Base-by-base conservation (phyloP, 2,329 filamentous ascomycete species). In the Lecanosticta acicola region DNA sequence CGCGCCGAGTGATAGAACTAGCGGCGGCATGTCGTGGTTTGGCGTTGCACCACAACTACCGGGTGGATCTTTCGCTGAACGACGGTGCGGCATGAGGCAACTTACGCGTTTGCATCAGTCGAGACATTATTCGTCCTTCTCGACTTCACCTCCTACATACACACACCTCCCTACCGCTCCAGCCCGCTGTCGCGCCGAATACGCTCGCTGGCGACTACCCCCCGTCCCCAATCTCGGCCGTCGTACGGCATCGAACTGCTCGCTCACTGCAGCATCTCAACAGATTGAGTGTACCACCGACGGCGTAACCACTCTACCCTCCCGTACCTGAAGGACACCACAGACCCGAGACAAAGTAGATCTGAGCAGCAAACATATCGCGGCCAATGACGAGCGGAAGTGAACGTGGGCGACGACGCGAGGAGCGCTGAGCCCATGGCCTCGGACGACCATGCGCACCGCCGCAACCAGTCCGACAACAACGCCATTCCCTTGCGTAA, bases 401-500 rank as follows among this genome's bases (percentile, higher is more conserved):
- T 24, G 16, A 17, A 21, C 45, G 34, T 32, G 17, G 11, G 5
- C 24, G 24, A 29, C 5, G 17, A 35, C 37, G 46, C 43, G 40
- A 49, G 42, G 49, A 45, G 42, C 49, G 43, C 37, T 52, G 49
- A 50, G 44, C 53, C 51, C 51, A 77, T 74, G 73, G 69, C 73
- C 68, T 71, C 72, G 57, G 68, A 71, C 60, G 71, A 71, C 56
- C 66, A 70, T 41, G 62, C 64, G 48, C 68, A 72, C 58, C 67
- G 71, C 48, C 67, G 71, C 51, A 68, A 71, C 54, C 67, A 69
- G 51, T 71, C 75, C 20, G 67, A 69, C 47, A 70, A 73, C 49
- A 52, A 51, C 41, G 83, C 83, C 51, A 90, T 93, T 68, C 85
- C 84, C 49, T 72, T 91, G 48, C 82, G 82, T 66, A 78, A 72